Percentiles rank a stretch among this genome's conserved stretches.
Evolutionary conservation across 306 rosid genomes (phyloP).

Genomic region (Malus orientalis): DNA sequence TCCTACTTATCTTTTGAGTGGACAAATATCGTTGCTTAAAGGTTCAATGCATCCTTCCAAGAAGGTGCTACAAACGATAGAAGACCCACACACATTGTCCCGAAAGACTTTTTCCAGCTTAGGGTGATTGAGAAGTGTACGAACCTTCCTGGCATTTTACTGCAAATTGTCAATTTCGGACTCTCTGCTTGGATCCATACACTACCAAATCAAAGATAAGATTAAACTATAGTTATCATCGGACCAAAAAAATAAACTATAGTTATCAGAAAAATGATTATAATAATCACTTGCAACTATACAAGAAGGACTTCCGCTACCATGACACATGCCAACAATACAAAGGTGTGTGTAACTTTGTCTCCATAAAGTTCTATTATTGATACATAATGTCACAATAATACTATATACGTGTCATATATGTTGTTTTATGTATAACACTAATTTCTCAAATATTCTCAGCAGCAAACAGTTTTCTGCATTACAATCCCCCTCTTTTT

Average conservation of each 20-base stretch:
- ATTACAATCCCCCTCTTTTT: too few species aligned
- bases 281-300: too few species aligned
- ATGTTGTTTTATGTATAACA: accelerated
- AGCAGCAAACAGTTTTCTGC: neutral
- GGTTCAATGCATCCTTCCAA: neutral
- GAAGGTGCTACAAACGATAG: neutral
- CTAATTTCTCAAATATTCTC: neutral
- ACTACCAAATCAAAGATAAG: neutral
- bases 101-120: neutral
- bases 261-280: too few species aligned
- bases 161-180: neutral
- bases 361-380: accelerated
- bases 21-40: too few species aligned
- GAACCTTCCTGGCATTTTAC: neutral
- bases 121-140: neutral
- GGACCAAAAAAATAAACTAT: too few species aligned
- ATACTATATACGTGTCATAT: accelerated
- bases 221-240: too few species aligned
- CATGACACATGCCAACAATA: too few species aligned
- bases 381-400: too few species aligned
- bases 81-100: neutral
- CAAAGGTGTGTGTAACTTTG: too few species aligned
- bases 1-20: too few species aligned
- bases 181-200: neutral
- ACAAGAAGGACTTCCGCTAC: too few species aligned